phyloP scores from a whole-genome alignment of 2,329 filamentous ascomycete genomes.

The Hypoxylon sp. region DNA sequence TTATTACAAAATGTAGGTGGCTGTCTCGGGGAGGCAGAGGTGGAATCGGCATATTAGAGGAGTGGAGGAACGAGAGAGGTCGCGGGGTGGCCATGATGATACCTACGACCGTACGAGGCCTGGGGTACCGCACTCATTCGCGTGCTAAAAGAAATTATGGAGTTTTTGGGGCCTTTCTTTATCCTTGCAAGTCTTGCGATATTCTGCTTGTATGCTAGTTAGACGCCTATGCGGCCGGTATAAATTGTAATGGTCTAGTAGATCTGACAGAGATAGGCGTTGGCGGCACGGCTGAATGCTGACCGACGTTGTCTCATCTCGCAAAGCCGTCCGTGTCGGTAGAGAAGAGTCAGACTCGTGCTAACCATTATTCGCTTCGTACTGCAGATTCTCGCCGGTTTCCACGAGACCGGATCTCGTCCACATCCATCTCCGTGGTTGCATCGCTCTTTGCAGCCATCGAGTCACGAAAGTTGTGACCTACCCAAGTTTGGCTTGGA shows the following conservation, averaged over 20 bases:
- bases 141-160: conserved; percentile 21
- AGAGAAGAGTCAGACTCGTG: neutral
- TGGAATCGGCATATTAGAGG: neutral
- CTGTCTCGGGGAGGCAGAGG: neutral
- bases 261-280: conserved; percentile 14
- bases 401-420: conserved; percentile 1
- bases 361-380: neutral
- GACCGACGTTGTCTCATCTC: conserved; percentile 21
- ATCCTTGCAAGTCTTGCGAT: conserved; percentile 19
- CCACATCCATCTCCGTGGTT: conserved; percentile 20
- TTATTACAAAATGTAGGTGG: too few relatives aligned
- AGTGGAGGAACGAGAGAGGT: neutral
- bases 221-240: too few relatives aligned
- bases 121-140: conserved; percentile 1
- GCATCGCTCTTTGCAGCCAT: conserved; percentile 14
- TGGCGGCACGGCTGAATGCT: conserved; percentile 18
- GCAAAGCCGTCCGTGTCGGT: neutral
- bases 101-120: neutral
- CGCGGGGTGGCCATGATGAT: neutral
- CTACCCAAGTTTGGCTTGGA: conserved; percentile 17
- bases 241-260: neutral
- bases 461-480: conserved; percentile 20
- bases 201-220: conserved; percentile 13
- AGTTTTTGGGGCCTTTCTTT: conserved; percentile 11
- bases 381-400: conserved; percentile 21